A percentile compares a stretch with the other conserved stretches of the same genome.
Conservation (phyloP, 2,329 filamentous ascomycete genomes). For the Basipetospora chlamydospora region DNA sequence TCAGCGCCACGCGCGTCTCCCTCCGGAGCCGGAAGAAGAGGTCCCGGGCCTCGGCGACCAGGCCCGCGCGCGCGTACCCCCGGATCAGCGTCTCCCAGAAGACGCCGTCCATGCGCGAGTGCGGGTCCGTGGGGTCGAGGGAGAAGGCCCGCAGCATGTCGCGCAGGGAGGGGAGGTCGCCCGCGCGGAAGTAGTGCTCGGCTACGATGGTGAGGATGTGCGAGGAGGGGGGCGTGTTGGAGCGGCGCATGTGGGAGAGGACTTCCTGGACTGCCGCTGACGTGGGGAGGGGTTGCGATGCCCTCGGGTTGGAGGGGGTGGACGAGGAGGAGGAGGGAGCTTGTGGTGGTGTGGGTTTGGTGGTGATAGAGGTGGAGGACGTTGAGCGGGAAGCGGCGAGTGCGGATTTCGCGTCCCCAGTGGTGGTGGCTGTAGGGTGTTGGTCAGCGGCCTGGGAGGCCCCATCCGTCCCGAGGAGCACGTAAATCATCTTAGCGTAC, state of each 20-base stretch:
- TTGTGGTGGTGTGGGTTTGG: no score
- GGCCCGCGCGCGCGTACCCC: slow-evolving; percentile 44
- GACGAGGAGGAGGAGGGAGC: slow-evolving; percentile 15
- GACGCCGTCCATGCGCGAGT: slow-evolving; percentile 34
- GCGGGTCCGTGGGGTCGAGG: slow-evolving; percentile 18
- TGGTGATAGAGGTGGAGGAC: no score
- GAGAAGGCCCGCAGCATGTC: slow-evolving; percentile 43
- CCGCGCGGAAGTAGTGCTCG: slow-evolving; percentile 49
- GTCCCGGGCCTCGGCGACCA: slow-evolving; percentile 31
- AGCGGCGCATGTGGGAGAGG: slow-evolving; percentile 43
- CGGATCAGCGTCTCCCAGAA: slow-evolving; percentile 60
- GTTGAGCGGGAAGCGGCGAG: no score
- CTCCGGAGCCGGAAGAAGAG: slow-evolving; percentile 33
- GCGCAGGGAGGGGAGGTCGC: slow-evolving; percentile 45
- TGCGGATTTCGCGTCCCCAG: no score
- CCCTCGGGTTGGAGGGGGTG: slow-evolving; percentile 15
- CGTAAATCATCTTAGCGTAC: slow-evolving; percentile 57
- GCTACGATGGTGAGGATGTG: slow-evolving; percentile 65
- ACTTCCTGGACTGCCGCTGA: slow-evolving; percentile 34
- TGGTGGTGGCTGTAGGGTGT: slow-evolving; percentile 13
- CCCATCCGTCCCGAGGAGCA: slow-evolving; percentile 30
- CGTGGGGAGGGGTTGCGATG: slow-evolving; percentile 25
- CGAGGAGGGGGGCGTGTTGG: slow-evolving; percentile 37
- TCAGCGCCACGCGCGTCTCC: slow-evolving; percentile 21
- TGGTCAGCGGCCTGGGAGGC: not conserved